Base-by-base conservation (phyloP, 305 asterid species). In the Fraxinus velutina region DNA sequence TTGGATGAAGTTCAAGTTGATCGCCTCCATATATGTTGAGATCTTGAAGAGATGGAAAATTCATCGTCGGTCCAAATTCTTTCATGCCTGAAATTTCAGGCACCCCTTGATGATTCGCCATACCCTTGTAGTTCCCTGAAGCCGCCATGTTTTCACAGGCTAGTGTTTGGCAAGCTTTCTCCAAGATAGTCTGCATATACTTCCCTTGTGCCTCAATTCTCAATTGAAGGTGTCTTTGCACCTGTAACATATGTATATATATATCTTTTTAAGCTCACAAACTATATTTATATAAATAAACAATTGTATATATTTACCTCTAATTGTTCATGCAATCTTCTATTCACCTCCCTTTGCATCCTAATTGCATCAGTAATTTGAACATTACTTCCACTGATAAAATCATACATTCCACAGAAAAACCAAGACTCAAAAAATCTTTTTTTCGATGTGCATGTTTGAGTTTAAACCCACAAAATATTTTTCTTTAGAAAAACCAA, bases 261-360 rank as follows among this genome's bases (percentile, higher is more conserved):
- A 42, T 42, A 2, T 47, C 3, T 10, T 2, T 47, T 47, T 42
- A 36, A 24, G 34, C 7, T 12, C 1, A 27, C 37, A 66, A 27
- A 66, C 17, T 66, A 66, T 27, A 24, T 9, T 66, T 66, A 5
- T n/a, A 37, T 37, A 39, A 10, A 27, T 27, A 4, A 2, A 27
- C 3, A 8, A 21, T 9, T 64, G 17, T 64, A 7, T 57, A 64
- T 66, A 27, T 27, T 12, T 66, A 89, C 94, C 94, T 91, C 94
- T 21, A 91, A 37, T 36, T 96, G 99, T 86, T 96, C 98, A 39
- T 96, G 98, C 82, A 96, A 93, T 84, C 99, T 88, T 90, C 97
- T 83, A 79, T 94, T 95, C 78, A 96, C 99, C 86, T 96, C 99
- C 94, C 93, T 93, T 86, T 96, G 99, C 97, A 96, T 94, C 98